Base-by-base conservation (phyloP, 1,284 basidiomycete species). In the Microbotryum saponariae region DNA sequence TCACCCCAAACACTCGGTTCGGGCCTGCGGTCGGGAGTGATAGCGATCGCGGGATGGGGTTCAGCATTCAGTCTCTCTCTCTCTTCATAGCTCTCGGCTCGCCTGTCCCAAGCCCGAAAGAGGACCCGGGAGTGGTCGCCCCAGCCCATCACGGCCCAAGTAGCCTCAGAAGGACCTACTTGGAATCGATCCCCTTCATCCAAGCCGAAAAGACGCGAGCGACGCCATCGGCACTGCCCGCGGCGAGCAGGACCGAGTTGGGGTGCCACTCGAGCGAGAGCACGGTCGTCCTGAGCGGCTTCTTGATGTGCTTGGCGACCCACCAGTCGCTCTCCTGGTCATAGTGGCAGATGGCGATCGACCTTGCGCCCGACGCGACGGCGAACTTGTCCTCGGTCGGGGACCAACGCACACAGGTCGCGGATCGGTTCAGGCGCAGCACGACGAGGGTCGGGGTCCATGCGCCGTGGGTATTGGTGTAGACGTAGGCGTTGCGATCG, bases 361-460 rank as follows among this genome's bases (percentile, higher is more conserved):
- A 88, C 48, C 92, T 89, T 8, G 96, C 93, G 67, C 96, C 96
- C 64, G 88, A 92, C 4, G 92, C 94, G 29, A 99, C 96, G 4
- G 96, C 96, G 75, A 99, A 99, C 77, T 99, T 98, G 78, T 97
- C 90, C 77, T 98, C 96, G 72, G 88, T 86, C 2, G 96, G 96
- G 74, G 88, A 91, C 96, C 96, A 99, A 68, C 89, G 83, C 49
- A 97, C 96, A 72, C 85, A 85, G 0, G 96, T 98, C 2, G 96
- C 96, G 1, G 94, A 92, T 49, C 96, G 82, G 76, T 97, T 98
- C 79, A 99, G 86, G 60, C 94, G 83, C 58, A 99, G 82, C 53
- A 98, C 77, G 16, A 98, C 96, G n/a, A 99, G 82, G 1, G 93
- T 97, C 3, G 96, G 96, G 77, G 94, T 94, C 96, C 96, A 99